Evolutionary conservation across 768 basidiomycete species (phyloP).

Genomic region (Rubroboletus satanas): DNA sequence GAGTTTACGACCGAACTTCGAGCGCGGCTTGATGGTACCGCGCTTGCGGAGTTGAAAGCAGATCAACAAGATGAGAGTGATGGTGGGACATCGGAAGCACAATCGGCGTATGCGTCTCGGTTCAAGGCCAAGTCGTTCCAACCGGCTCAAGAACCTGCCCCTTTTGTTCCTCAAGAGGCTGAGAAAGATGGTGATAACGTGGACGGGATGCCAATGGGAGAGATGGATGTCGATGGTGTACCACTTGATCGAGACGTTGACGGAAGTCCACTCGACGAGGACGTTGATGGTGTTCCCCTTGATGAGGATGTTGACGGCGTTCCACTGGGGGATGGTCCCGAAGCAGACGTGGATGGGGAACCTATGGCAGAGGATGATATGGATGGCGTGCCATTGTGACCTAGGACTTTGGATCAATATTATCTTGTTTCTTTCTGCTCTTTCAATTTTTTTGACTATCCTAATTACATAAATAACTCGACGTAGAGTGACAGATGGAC

Average conservation of each 20-base stretch:
- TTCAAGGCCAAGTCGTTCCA: constrained; percentile 81
- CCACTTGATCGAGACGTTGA: constrained; percentile 38
- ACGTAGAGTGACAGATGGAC: background rate
- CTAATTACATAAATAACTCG: background rate
- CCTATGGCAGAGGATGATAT: constrained; percentile 34
- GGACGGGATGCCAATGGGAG: constrained; percentile 51
- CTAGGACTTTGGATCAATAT: background rate
- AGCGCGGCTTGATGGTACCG: constrained; percentile 64
- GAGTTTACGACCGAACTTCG: constrained; percentile 78
- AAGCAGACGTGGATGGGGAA: constrained; percentile 26
- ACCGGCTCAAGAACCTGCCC: constrained; percentile 48
- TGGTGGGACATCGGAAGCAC: constrained; percentile 18
- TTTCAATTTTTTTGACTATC: background rate
- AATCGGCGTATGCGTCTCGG: constrained; percentile 45
- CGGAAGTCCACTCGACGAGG: constrained; percentile 34
- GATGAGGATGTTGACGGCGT: constrained; percentile 39
- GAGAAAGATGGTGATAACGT: constrained; percentile 45
- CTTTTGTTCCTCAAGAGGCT: constrained; percentile 21
- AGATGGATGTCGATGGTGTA: constrained; percentile 50
- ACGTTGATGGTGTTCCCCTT: constrained; percentile 27
- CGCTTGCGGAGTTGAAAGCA: constrained; percentile 27
- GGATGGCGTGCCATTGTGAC: constrained; percentile 39
- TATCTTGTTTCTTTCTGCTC: background rate
- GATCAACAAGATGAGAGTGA: constrained; percentile 25
- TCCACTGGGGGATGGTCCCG: constrained; percentile 28